phyloP scores from a whole-genome alignment of 495 filamentous ascomycete species.

The Neurospora tetraspora region DNA sequence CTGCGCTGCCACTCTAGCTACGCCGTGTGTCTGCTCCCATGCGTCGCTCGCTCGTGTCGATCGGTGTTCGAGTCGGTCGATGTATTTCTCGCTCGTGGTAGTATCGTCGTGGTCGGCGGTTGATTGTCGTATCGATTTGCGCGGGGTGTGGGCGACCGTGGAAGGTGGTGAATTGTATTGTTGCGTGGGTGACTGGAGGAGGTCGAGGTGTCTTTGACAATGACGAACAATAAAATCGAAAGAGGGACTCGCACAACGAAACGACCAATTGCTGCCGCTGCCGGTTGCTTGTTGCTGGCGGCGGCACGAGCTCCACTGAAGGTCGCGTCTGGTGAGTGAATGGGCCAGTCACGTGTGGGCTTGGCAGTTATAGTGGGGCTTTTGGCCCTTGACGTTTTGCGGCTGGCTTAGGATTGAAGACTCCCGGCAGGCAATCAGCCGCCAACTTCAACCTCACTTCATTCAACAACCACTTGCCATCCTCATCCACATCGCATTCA shows the following conservation, averaged over 20 bases:
- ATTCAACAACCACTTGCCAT: not conserved
- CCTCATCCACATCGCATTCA: not conserved
- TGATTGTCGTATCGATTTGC: not conserved
- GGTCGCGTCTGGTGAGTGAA: not conserved
- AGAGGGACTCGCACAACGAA: not conserved
- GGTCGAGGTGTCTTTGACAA: not conserved
- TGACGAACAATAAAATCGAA: not conserved
- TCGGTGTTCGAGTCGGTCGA: not conserved
- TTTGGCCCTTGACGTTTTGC: not conserved
- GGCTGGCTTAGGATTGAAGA: not conserved
- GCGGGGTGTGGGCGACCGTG: not conserved
- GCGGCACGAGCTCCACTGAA: not conserved
- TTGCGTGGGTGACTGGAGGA: not conserved
- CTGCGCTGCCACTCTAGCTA: conserved; percentile 17
- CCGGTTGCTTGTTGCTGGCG: not conserved
- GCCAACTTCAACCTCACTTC: not conserved
- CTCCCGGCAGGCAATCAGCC: not conserved
- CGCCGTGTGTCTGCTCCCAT: not conserved
- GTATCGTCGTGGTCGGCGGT: not conserved
- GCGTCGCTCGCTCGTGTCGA: not conserved
- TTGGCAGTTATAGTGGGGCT: not conserved
- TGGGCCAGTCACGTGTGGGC: not conserved
- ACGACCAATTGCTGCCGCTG: not conserved
- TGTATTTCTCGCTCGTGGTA: not conserved
- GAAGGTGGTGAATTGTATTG: not conserved